Evolutionary conservation across 192 early-diverging fungal genomes (phyloP), one percentile per base, ranked within the genome.

Genomic region (Ambispora gerdemannii): DNA sequence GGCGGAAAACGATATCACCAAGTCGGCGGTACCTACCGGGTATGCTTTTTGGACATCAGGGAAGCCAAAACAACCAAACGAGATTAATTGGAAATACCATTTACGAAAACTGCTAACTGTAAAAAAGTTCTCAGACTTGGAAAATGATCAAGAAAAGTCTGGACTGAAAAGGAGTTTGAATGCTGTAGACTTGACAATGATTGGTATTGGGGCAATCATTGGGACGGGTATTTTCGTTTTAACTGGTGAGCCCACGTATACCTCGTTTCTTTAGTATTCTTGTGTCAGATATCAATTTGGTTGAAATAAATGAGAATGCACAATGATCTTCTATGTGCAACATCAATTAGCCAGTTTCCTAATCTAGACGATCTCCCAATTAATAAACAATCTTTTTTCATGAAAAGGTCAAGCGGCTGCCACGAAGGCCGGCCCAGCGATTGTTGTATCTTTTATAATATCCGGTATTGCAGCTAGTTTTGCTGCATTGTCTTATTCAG

Each of bases 171-270:
- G 83, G 0, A 72, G 77, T 35, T 82, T 93, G 38, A 78, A 71
- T 1, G 78, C 76, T 10, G 76, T 83, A 11, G 91, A 93, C 60
- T 77, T 93, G 43, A 81, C 80, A 43, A 74, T 81, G 25, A 71
- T 92, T 53, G 90, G 90, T 28, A 75, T 93, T 24, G 92, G 91
- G 19, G 88, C 81, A 15, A 91, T 91, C 60, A 91, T 93, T 58
- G 92, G 92, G 24, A 88, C 88, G 2, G 92, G 92, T 32, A 93
- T 92, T 64, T 93, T 93, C 70, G 89, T 92, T 24, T 78, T 93
- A 7, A 87, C 87, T 20, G 88, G 88, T 75, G 75, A 47, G 34
- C n/a, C 17, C 36, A 67, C n/a, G 0, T n/a, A n/a, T n/a, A n/a
- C n/a, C n/a, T n/a, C n/a, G n/a, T n/a, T n/a, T n/a, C n/a, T n/a